Conservation (phyloP, 2,329 filamentous ascomycete genomes). For the Cladophialophora carrionii region DNA sequence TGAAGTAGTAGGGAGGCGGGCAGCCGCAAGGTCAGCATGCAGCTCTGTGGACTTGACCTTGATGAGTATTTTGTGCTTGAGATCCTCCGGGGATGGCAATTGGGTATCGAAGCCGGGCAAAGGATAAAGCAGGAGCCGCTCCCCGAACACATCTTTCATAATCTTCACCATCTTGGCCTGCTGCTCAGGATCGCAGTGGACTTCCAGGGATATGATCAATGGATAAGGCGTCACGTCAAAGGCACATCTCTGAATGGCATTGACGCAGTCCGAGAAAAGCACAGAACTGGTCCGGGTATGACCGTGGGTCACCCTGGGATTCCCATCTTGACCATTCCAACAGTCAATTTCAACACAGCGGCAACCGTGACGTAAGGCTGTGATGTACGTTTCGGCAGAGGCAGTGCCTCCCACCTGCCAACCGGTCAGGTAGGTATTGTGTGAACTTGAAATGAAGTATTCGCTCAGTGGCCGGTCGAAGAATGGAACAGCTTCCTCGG, state of each 20-base stretch:
- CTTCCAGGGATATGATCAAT: constrained; percentile 91
- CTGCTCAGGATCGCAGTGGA: constrained; percentile 83
- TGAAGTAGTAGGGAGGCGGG: constrained; percentile 46
- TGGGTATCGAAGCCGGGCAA: constrained; percentile 68
- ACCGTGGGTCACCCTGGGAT: constrained; percentile 89
- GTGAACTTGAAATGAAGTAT: constrained; percentile 97
- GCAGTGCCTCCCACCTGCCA: constrained; percentile 87
- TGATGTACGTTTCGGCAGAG: constrained; percentile 93
- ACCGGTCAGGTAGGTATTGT: constrained; percentile 95
- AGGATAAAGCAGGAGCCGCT: constrained; percentile 76
- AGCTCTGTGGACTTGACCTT: constrained; percentile 86
- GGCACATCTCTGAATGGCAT: constrained; percentile 90
- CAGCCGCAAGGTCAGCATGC: constrained; percentile 52
- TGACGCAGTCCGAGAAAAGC: constrained; percentile 87
- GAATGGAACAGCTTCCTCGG: constrained; percentile 62
- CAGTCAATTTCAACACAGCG: constrained; percentile 97
- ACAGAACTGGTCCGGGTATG: constrained; percentile 86
- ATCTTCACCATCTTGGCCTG: constrained; percentile 87
- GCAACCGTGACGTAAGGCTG: constrained; percentile 82
- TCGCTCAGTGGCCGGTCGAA: constrained; percentile 89
- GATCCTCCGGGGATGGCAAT: constrained; percentile 82
- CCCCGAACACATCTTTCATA: constrained; percentile 81
- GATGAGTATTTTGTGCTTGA: constrained; percentile 82
- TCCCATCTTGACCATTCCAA: constrained; percentile 89
- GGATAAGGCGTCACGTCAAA: constrained; percentile 87